Percentiles rank a stretch among this genome's conserved stretches.
Evolutionary conservation across 495 filamentous ascomycete species (phyloP).

Genomic region (Aspergillus baeticus): DNA sequence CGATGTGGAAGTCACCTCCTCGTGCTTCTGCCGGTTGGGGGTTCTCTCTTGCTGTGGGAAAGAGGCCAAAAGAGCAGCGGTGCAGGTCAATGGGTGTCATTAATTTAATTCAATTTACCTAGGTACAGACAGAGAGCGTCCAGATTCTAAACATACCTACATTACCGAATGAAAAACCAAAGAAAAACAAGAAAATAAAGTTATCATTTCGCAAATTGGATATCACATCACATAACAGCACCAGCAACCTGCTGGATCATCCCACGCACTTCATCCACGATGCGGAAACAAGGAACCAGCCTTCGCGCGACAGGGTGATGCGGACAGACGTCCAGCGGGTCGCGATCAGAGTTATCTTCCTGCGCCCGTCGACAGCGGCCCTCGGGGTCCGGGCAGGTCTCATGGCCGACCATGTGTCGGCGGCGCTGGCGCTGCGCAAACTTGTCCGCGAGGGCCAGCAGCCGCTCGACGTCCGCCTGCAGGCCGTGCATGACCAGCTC

Average conservation of each 20-base stretch:
- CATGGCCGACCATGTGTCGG: constrained; percentile 4
- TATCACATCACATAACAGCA: constrained; percentile 6
- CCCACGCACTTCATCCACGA: constrained; percentile 3
- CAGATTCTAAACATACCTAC: too few relatives aligned
- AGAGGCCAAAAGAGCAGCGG: too few relatives aligned
- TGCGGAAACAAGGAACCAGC: constrained; percentile 5
- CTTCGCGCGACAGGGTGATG: constrained; percentile 1
- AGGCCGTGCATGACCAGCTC: constrained; percentile 8
- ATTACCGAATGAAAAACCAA: too few relatives aligned
- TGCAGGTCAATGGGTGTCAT: too few relatives aligned
- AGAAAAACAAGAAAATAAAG: neutral
- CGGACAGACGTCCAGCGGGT: constrained; percentile 3
- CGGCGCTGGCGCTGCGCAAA: constrained; percentile 2
- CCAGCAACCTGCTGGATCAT: constrained; percentile 8
- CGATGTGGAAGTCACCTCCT: constrained; percentile 54
- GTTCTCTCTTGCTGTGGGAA: neutral
- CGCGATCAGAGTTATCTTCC: neutral
- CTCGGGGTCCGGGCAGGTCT: constrained; percentile 1
- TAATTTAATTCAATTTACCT: too few relatives aligned
- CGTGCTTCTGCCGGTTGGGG: constrained; percentile 54
- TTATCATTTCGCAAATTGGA: neutral
- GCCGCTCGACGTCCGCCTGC: neutral
- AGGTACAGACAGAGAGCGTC: too few relatives aligned
- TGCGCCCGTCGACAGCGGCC: constrained; percentile 2
- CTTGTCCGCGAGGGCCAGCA: neutral